These are phyloP conservation scores for Boletus pseudo-olivaceus DNA, from an alignment of 768 basidiomycete species.

Conservation along the genomic window DNA sequence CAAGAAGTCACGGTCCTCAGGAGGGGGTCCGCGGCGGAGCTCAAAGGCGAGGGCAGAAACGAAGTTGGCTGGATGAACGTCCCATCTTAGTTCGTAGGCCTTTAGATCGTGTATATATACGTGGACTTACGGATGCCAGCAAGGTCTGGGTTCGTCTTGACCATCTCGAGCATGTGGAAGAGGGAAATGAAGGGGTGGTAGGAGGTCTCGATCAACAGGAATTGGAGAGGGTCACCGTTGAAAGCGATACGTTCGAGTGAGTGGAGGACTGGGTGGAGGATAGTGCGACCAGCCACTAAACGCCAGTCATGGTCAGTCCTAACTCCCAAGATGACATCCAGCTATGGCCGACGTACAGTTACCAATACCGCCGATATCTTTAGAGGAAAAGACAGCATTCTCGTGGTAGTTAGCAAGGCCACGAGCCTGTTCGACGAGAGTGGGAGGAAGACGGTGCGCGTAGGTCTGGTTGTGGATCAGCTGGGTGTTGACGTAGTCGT, in stretches of 20 bases:
- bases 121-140: slow-evolving; percentile 58
- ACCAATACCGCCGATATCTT: slow-evolving; percentile 60
- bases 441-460: slow-evolving; percentile 77
- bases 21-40: slow-evolving; percentile 70
- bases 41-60: slow-evolving; percentile 75
- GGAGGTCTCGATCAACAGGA: slow-evolving; percentile 74
- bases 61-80: slow-evolving; percentile 54
- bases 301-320: slow-evolving; percentile 7
- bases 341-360: slow-evolving; percentile 57
- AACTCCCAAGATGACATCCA: neutral
- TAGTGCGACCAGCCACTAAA: slow-evolving; percentile 77
- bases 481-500: slow-evolving; percentile 74
- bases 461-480: slow-evolving; percentile 81
- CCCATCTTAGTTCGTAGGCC: slow-evolving; percentile 8
- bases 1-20: slow-evolving; percentile 76
- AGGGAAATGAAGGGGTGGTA: slow-evolving; percentile 92
- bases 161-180: slow-evolving; percentile 72
- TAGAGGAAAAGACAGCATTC: slow-evolving; percentile 65
- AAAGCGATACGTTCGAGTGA: slow-evolving; percentile 77
- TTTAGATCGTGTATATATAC: neutral
- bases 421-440: slow-evolving; percentile 68
- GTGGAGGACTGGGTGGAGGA: slow-evolving; percentile 65
- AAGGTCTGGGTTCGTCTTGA: slow-evolving; percentile 54
- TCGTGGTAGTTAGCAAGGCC: slow-evolving; percentile 80
- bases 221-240: slow-evolving; percentile 74